Evolutionary conservation across 2,329 filamentous ascomycete species (phyloP).

Genomic region (Fusarium buxicola): DNA sequence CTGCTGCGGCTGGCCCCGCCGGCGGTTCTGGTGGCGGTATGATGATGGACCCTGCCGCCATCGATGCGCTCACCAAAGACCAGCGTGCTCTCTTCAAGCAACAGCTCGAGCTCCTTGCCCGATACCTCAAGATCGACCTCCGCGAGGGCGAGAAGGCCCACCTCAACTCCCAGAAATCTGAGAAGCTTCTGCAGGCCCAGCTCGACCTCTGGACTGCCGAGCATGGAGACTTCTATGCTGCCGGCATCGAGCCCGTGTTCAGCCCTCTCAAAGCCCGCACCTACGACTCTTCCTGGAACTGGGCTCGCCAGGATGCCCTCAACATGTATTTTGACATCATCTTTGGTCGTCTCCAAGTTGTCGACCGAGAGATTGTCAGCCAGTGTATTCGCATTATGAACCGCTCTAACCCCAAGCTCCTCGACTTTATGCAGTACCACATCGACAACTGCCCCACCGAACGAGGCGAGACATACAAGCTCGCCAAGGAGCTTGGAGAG

Average conservation of each 20-base stretch:
- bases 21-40: slow-evolving; percentile 82
- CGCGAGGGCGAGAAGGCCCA: slow-evolving; percentile 96
- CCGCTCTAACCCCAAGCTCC: slow-evolving; percentile 91
- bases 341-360: slow-evolving; percentile 90
- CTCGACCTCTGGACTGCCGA: slow-evolving; percentile 95
- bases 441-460: slow-evolving; percentile 99
- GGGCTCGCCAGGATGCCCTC: slow-evolving; percentile 96
- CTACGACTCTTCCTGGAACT: slow-evolving; percentile 99
- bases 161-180: slow-evolving; percentile 84
- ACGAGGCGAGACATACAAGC: slow-evolving; percentile 94
- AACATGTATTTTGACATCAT: slow-evolving; percentile 99
- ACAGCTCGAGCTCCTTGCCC: slow-evolving; percentile 92
- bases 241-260: slow-evolving; percentile 94
- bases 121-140: slow-evolving; percentile 97
- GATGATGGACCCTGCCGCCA: slow-evolving; percentile 99
- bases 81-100: slow-evolving; percentile 98
- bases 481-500: slow-evolving; percentile 94
- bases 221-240: slow-evolving; percentile 95
- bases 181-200: slow-evolving; percentile 89
- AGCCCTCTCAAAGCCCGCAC: slow-evolving; percentile 92
- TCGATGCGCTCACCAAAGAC: slow-evolving; percentile 97
- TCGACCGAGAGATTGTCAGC: slow-evolving; percentile 98
- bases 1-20: slow-evolving; percentile 78
- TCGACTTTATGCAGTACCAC: slow-evolving; percentile 99
- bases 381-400: slow-evolving; percentile 99